phyloP scores from a whole-genome alignment of 495 filamentous ascomycete species.

The Podospora anserina region DNA sequence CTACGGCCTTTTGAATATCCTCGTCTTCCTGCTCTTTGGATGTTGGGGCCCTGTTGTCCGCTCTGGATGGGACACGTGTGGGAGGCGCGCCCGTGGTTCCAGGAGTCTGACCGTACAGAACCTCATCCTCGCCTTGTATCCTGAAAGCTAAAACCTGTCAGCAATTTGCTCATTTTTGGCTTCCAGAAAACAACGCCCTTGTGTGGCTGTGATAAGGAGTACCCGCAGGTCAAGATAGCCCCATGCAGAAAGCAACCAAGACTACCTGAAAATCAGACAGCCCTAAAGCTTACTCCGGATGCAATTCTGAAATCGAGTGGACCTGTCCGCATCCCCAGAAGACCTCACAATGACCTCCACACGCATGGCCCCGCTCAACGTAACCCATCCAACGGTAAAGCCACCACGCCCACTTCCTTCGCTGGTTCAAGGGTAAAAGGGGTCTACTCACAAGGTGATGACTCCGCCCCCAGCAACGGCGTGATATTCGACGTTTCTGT shows the following conservation, averaged over 20 bases:
- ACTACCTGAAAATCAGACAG: too few species aligned
- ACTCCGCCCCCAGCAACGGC: not conserved
- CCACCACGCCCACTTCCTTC: not conserved
- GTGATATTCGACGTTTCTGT: not conserved
- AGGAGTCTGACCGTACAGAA: not conserved
- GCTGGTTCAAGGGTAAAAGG: not conserved
- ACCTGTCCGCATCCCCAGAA: too few species aligned
- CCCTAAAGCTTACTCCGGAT: too few species aligned
- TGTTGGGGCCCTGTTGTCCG: not conserved
- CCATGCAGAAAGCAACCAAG: too few species aligned
- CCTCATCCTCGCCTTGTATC: not conserved
- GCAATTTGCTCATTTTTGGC: too few species aligned
- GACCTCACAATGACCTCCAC: too few species aligned
- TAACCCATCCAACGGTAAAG: not conserved
- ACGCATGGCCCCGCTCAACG: not conserved
- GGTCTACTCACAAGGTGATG: not conserved
- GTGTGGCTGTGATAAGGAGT: too few species aligned
- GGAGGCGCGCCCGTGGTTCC: not conserved
- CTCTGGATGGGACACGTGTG: not conserved
- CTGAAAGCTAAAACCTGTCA: not conserved
- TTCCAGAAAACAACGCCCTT: not conserved
- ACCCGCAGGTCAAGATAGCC: too few species aligned
- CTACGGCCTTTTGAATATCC: not conserved
- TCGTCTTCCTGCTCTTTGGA: not conserved
- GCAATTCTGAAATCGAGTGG: too few species aligned